Evolutionary conservation across 257 asterid species (phyloP), one percentile per base, ranked within the genome.

Genomic region (Osmanthus fragrans): DNA sequence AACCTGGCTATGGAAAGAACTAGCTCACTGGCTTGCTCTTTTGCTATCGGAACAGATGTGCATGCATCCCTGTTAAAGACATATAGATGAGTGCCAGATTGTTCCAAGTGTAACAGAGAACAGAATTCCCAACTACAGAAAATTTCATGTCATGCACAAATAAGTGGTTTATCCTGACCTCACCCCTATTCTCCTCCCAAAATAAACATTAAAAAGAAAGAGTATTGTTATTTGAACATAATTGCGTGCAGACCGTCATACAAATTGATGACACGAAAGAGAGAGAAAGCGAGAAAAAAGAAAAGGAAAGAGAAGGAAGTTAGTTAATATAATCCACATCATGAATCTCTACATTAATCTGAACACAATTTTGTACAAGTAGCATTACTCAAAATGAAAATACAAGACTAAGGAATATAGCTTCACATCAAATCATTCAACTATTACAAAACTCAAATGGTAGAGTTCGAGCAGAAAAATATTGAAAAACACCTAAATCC

Each of bases 11-110:
- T 77, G 64, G 84, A 82, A 70, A 86, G 73, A 78, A 93, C 89
- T 9, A 86, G 69, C 68, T 90, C 96, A 71, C 83, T 83, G 13
- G 87, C 81, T 79, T 80, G 92, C 65, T 95, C 97, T 82, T 86
- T 91, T 3, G 92, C 39, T 45, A 88, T 37, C 15, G 89, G 91
- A 51, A 67, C 78, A 68, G 92, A 73, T 27, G 90, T 88, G 79
- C 87, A 88, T 33, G 94, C 97, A 56, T 95, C 98, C 89, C 98
- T 93, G 86, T 71, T 39, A 83, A 77, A 23, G 66, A 85, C 73
- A 77, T 23, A 47, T 15, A 81, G 39, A 33, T 47, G 51, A 18
- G 64, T 29, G 71, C 5, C 21, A 73, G 45, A n/a, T 27, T 33
- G 32, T 69, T 5, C 37, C 34, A 34, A 70, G 60, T 8, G 12